These are phyloP conservation scores for Tolypocladium guangdongense DNA, from an alignment of 2,329 filamentous ascomycete genomes.

Conservation along the genomic window DNA sequence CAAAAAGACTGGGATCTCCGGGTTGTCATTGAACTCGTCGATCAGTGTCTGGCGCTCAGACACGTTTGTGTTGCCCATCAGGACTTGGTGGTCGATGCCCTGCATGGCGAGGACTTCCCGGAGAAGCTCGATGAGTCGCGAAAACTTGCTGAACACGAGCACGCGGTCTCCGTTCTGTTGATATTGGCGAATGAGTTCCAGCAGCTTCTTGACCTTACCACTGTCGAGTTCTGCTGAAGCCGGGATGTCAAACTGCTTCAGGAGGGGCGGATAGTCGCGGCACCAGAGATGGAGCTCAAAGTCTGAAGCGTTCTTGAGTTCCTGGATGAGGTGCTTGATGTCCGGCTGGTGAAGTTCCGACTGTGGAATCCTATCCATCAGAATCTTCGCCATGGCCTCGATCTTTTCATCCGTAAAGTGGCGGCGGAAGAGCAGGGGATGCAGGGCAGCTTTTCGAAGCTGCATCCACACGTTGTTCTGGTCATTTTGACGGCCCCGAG, in stretches of 20 bases:
- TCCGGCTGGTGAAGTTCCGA: slow-evolving; percentile 41
- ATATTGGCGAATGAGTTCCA: slow-evolving; percentile 63
- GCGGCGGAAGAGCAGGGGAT: slow-evolving; percentile 76
- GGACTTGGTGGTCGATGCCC: slow-evolving; percentile 66
- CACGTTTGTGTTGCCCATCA: slow-evolving; percentile 78
- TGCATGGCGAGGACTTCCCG: slow-evolving; percentile 68
- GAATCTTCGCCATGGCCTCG: slow-evolving; percentile 63
- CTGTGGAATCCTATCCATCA: slow-evolving; percentile 57
- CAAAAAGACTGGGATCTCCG: slow-evolving; percentile 77
- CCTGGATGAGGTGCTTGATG: slow-evolving; percentile 40
- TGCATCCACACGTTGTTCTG: slow-evolving; percentile 75
- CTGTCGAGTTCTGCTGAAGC: slow-evolving; percentile 46
- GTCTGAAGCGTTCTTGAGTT: slow-evolving; percentile 48
- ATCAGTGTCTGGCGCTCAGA: slow-evolving; percentile 77
- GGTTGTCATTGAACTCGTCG: slow-evolving; percentile 70
- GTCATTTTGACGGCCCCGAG: slow-evolving; percentile 36
- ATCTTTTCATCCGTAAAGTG: slow-evolving; percentile 68
- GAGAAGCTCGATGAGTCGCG: slow-evolving; percentile 81
- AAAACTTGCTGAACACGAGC: slow-evolving; percentile 89
- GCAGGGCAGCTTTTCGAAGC: slow-evolving; percentile 83
- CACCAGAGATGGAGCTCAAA: slow-evolving; percentile 58
- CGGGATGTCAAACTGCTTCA: slow-evolving; percentile 42
- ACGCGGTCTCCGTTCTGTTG: slow-evolving; percentile 73
- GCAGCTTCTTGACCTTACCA: slow-evolving; percentile 77
- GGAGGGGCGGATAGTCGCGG: slow-evolving; percentile 42